phyloP scores from a whole-genome alignment of 352 stramenopile genomes.

The Plasmopara muralis region DNA sequence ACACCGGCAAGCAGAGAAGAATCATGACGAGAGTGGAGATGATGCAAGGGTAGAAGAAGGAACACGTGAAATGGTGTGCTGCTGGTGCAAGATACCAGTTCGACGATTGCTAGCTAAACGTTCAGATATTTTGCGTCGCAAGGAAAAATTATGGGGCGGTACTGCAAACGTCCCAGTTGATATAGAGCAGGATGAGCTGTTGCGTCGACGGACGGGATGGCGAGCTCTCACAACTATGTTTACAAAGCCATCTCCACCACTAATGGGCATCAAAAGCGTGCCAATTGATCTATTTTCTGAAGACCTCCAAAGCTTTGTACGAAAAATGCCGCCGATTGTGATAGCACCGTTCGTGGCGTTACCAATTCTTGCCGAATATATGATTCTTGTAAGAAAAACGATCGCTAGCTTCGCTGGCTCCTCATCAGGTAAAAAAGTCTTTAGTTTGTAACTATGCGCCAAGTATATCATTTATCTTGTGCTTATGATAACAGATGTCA shows the following conservation, averaged over 20 bases:
- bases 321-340: too few species aligned
- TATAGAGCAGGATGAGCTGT: too few species aligned
- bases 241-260: conserved; percentile 37
- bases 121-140: conserved; percentile 37
- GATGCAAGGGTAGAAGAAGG: conserved; percentile 7
- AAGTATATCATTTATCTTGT: too few species aligned
- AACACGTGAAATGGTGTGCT: conserved; percentile 62
- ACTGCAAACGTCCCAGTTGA: conserved; percentile 11
- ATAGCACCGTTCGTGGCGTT: conserved; percentile 18
- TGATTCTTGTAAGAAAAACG: conserved; percentile 52
- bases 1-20: conserved; percentile 20
- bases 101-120: conserved; percentile 42
- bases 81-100: conserved; percentile 73
- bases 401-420: conserved; percentile 33
- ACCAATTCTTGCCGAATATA: conserved; percentile 67
- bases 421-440: conserved; percentile 29
- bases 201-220: too few species aligned
- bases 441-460: too few species aligned
- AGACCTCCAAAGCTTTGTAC: conserved; percentile 19
- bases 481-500: not conserved
- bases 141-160: conserved; percentile 58
- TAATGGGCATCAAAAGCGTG: conserved; percentile 64
- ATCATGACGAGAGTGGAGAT: conserved; percentile 9
- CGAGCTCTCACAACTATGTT: conserved; percentile 47
- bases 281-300: conserved; percentile 39